phyloP scores from a whole-genome alignment of 148 eudicot species.

The Amaranthus hypochondriacus region DNA sequence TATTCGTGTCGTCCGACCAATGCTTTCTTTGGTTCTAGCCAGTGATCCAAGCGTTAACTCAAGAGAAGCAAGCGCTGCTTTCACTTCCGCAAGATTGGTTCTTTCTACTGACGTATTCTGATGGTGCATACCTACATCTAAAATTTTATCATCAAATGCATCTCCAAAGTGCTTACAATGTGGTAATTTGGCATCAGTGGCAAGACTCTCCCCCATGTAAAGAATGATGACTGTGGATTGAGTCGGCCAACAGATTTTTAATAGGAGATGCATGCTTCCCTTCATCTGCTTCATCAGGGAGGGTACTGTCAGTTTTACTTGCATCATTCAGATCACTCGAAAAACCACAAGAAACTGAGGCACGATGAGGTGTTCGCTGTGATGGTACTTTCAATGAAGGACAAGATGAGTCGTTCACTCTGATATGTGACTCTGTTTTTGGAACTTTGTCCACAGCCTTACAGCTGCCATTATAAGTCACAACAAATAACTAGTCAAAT shows the following conservation, averaged over 20 bases:
- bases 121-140: conserved; percentile 17
- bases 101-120: conserved; percentile 40
- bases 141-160: conserved; percentile 21
- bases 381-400: conserved; percentile 27
- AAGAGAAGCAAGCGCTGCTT: conserved; percentile 60
- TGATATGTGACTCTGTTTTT: conserved; percentile 24
- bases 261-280: conserved; percentile 35
- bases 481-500: conserved; percentile 8
- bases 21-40: conserved; percentile 87
- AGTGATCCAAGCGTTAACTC: conserved; percentile 58
- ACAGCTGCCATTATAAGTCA: conserved; percentile 31
- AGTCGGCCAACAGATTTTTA: conserved; percentile 24
- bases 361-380: conserved; percentile 31
- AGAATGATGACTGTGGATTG: conserved; percentile 28
- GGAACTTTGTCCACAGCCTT: conserved; percentile 32
- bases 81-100: conserved; percentile 56
- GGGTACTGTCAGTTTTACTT: neutral
- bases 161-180: conserved; percentile 32
- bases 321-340: conserved; percentile 27
- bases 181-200: conserved; percentile 37
- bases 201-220: conserved; percentile 36
- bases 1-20: conserved; percentile 79
- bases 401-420: conserved; percentile 19
- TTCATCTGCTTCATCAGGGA: conserved; percentile 37
- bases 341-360: conserved; percentile 38